A percentile compares a stretch with the other conserved stretches of the same genome.
Conservation (phyloP, 2,329 filamentous ascomycete species). For the Zasmidium citrigriseum region DNA sequence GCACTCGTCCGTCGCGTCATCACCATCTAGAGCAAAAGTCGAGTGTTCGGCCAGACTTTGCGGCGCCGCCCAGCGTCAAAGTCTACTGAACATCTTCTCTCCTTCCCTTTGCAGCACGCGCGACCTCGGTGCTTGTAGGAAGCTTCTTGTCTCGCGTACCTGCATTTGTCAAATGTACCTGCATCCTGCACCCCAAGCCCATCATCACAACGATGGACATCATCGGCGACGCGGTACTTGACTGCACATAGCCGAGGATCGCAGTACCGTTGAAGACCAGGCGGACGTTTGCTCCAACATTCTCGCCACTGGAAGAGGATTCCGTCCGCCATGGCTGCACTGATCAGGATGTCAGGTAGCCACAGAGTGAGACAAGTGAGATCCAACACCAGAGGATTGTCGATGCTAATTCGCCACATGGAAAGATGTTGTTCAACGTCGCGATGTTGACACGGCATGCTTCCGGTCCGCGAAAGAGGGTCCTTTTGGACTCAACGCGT, state of each 20-base stretch:
- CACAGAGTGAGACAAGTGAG: not conserved
- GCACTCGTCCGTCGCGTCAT: not conserved
- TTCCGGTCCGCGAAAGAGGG: not conserved
- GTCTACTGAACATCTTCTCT: not conserved
- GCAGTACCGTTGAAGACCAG: not conserved
- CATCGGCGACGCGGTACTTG: not conserved
- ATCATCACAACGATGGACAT: not conserved
- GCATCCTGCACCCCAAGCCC: not conserved
- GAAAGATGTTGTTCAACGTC: not conserved
- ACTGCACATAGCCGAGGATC: conserved; percentile 6
- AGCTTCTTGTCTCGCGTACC: not conserved
- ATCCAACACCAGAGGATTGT: conserved; percentile 4
- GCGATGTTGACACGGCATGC: not conserved
- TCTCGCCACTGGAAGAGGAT: not conserved
- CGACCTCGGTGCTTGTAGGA: not conserved
- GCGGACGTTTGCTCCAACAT: too few species aligned
- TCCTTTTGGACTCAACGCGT: not conserved
- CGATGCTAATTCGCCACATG: conserved; percentile 22
- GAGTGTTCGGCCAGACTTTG: not conserved
- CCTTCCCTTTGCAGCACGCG: conserved; percentile 1
- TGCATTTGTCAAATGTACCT: conserved; percentile 11
- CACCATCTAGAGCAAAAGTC: not conserved
- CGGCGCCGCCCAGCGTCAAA: not conserved
- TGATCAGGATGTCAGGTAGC: not conserved
- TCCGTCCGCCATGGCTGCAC: not conserved